phyloP scores from a whole-genome alignment of 2,329 filamentous ascomycete species.

The Penicillium corylophilum region DNA sequence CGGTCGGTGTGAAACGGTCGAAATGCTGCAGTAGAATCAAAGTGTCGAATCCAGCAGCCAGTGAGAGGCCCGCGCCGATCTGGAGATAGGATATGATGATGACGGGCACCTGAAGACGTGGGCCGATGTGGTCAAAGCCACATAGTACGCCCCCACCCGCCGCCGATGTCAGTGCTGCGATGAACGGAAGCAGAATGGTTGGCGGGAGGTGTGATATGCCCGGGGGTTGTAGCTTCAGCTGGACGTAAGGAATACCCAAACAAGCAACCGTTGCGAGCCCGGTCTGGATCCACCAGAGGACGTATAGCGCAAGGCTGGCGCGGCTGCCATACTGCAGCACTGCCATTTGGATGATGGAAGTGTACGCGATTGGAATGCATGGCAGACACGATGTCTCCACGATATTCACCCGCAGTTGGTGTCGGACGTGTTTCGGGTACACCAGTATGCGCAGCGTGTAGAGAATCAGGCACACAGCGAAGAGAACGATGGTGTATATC shows the following conservation, averaged over 20 bases:
- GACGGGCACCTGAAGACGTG: constrained; percentile 36
- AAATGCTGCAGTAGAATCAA: constrained; percentile 37
- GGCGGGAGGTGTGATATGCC: constrained; percentile 37
- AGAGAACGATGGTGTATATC: constrained; percentile 38
- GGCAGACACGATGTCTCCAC: constrained; percentile 40
- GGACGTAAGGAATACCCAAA: constrained; percentile 36
- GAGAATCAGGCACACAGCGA: constrained; percentile 27
- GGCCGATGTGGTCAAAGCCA: constrained; percentile 24
- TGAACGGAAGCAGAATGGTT: constrained; percentile 37
- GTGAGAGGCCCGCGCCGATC: constrained; percentile 34
- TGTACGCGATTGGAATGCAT: constrained; percentile 40
- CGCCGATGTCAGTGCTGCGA: constrained; percentile 41
- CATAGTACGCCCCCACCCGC: constrained; percentile 41
- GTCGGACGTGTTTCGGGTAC: constrained; percentile 32
- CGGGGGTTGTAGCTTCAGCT: constrained; percentile 37
- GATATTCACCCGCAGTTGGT: constrained; percentile 31
- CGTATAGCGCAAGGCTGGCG: constrained; percentile 30
- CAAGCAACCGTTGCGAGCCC: constrained; percentile 33
- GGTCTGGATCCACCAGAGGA: constrained; percentile 45
- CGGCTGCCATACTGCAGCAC: constrained; percentile 39
- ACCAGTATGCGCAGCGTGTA: constrained; percentile 35
- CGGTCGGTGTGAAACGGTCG: constrained; percentile 20
- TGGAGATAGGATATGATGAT: constrained; percentile 45
- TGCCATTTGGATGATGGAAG: constrained; percentile 49
- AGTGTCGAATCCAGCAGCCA: constrained; percentile 34